Evolutionary conservation across 441 rosid genomes (phyloP), one percentile per base, ranked within the genome.

Genomic region (Jatropha multifida): DNA sequence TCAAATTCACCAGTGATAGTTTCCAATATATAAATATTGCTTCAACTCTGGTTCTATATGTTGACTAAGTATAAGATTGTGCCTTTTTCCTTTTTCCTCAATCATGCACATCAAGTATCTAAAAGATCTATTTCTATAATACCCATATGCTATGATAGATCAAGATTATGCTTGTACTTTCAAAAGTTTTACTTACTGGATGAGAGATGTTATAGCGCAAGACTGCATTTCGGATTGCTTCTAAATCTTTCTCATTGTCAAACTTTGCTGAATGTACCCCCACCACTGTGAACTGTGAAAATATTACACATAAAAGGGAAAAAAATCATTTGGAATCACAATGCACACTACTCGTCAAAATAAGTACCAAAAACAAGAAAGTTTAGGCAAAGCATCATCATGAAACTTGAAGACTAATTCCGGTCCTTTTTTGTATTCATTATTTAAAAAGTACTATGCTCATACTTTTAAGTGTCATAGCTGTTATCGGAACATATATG

Each of bases 231-330:
- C 90, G 90, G 73, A 96, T 96, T 73, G 99, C 97, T 79, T 90
- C 98, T 80, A 89, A 81, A 85, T 96, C 99, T 83, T 93, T 95
- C 85, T 93, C 98, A 80, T 96, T 96, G 83, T 93, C 98, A 9
- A 96, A 96, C 86, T 93, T 93, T 23, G 98, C 99, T n/a, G 99
- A 96, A 86, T 96, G 99, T 41, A 96, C 99, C 80, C 99, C 98
- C 59, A 96, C 90, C 80, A 96, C 99, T 13, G 93, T 83, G 78
- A 95, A 90, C 99, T 95, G 87, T 69, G 64, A 60, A 75, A 74
- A 66, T 60, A 79, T 17, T 56, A 68, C 56, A 69, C 27, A 46
- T 4, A 68, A 32, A 32, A 32, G 32, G 32, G 32, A 12, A 42
- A 67, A 71, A 37, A 51, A 73, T 70, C 44, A 69, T n/a, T 49